phyloP scores from a whole-genome alignment of 2,329 filamentous ascomycete species.

The Fusarium veterinarium region DNA sequence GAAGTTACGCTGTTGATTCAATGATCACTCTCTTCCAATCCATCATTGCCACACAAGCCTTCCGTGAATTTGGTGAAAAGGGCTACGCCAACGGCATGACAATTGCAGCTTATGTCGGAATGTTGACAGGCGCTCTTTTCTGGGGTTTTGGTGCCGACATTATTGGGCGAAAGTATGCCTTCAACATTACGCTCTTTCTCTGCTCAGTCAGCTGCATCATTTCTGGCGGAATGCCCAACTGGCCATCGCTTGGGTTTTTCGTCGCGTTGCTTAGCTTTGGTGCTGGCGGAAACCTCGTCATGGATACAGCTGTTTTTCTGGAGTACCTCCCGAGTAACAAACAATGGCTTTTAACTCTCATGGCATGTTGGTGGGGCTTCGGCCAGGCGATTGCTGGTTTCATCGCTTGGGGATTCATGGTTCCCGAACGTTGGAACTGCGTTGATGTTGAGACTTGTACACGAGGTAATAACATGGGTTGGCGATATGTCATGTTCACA shows the following conservation, averaged over 20 bases:
- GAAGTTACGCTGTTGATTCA: conserved; percentile 25
- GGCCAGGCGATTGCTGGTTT: conserved; percentile 15
- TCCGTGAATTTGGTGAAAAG: conserved; percentile 3
- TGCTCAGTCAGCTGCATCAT: neutral
- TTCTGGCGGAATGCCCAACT: neutral
- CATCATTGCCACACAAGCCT: conserved; percentile 10
- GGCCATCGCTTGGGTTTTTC: conserved; percentile 5
- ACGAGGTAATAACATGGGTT: neutral
- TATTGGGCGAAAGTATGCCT: conserved; percentile 15
- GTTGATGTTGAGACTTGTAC: neutral
- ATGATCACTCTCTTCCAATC: conserved; percentile 10
- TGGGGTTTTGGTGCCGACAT: conserved; percentile 31
- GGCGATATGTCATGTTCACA: conserved; percentile 33
- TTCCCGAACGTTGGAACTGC: conserved; percentile 1
- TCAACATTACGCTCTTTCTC: conserved; percentile 20
- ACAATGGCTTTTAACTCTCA: conserved; percentile 14
- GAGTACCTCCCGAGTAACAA: conserved; percentile 13
- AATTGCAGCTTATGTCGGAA: conserved; percentile 11
- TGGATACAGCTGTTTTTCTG: conserved; percentile 23
- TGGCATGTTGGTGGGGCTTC: conserved; percentile 28
- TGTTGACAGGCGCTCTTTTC: conserved; percentile 14
- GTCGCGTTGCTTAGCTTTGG: conserved; percentile 5
- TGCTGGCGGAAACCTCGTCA: conserved; percentile 12
- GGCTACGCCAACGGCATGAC: conserved; percentile 13
- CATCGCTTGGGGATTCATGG: conserved; percentile 13